Percentiles rank a stretch among this genome's conserved stretches.
Conservation (phyloP, 208 protist genomes). For the Leishmania amazonensis region DNA sequence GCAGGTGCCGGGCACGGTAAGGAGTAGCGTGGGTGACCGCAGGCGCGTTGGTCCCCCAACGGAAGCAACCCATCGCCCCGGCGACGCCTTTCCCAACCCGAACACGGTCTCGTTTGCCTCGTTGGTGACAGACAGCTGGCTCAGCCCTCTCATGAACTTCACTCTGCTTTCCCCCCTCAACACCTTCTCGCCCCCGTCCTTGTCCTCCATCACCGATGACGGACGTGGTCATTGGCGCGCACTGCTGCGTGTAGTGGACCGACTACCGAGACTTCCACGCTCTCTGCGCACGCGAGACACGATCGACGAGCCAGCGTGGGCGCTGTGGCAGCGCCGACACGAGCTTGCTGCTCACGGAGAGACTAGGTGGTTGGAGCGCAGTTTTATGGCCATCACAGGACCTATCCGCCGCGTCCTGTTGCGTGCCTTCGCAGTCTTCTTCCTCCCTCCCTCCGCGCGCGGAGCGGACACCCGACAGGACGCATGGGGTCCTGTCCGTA, state of each 20-base stretch:
- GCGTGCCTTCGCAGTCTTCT: constrained; percentile 46
- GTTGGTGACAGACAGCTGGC: constrained; percentile 60
- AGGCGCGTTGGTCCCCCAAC: background rate
- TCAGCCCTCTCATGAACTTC: constrained; percentile 71
- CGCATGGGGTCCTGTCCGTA: background rate
- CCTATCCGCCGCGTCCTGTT: constrained; percentile 40
- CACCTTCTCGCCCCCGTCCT: constrained; percentile 41
- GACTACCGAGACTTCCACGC: constrained; percentile 55
- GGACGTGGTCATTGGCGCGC: constrained; percentile 36
- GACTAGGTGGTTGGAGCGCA: constrained; percentile 16
- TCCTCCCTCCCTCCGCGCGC: constrained; percentile 30
- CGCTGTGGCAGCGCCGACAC: constrained; percentile 45
- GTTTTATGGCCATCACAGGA: constrained; percentile 35
- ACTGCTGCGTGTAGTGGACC: constrained; percentile 38
- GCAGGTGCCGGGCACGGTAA: background rate
- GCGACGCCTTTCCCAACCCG: constrained; percentile 58
- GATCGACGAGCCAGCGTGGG: constrained; percentile 50
- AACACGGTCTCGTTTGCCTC: constrained; percentile 41
- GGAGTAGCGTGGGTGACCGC: background rate
- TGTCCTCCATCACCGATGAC: constrained; percentile 37
- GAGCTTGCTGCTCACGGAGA: constrained; percentile 21
- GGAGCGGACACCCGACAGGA: background rate
- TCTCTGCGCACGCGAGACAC: constrained; percentile 37
- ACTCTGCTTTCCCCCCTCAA: constrained; percentile 48
- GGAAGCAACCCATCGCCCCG: constrained; percentile 27